Base-by-base conservation (phyloP, 2,329 filamentous ascomycete genomes). In the Colletotrichum australisinense region DNA sequence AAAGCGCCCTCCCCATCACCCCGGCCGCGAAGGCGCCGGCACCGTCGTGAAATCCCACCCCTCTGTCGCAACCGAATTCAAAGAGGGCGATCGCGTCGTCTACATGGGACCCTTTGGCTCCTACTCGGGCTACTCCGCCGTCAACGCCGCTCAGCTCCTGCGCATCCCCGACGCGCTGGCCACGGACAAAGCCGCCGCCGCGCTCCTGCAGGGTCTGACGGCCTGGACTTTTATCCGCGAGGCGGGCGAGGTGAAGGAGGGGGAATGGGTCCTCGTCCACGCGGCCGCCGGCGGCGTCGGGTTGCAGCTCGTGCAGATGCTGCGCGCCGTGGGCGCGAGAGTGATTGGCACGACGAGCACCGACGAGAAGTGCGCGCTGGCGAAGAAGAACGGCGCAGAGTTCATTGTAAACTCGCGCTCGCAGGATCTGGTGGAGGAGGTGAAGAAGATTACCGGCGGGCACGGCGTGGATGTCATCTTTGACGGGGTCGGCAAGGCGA, bases 211-310 rank as follows among this genome's bases (percentile, higher is more conserved):
- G 81, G 95, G 94, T 1, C 85, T 98, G 49, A 98, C 95, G 2
- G 94, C 95, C 0, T 86, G 97, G 77, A 94, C 94, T 0, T 87
- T 98, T 35, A 90, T 95, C 72, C 90, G 92, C 69, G 95, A 97
- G 81, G 90, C 93, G 4, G 93, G 92, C 12, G 90, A 93, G 72
- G 94, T 96, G 7, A 86, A 94, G 80, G 87, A 90, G 76, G 94
- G 92, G 1, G 94, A 97, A 77, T 97, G 93, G 91, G 88, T 95
- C 0, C 89, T 98, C 2, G 91, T 98, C 19, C 94, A 97, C 77
- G 95, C 95, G 0, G 95, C 95, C 0, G 95, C 95, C 0, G 95
- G 95, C 19, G 95, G 95, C 19, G 94, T 95, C 0, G 94, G 94
- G 0, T 84, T 93, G 56, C 89, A 94, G 83, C 87, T 98, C 32